These are phyloP conservation scores for Solanum hybrid DNA, from an alignment of 305 asterid genomes.

Conservation along the genomic window DNA sequence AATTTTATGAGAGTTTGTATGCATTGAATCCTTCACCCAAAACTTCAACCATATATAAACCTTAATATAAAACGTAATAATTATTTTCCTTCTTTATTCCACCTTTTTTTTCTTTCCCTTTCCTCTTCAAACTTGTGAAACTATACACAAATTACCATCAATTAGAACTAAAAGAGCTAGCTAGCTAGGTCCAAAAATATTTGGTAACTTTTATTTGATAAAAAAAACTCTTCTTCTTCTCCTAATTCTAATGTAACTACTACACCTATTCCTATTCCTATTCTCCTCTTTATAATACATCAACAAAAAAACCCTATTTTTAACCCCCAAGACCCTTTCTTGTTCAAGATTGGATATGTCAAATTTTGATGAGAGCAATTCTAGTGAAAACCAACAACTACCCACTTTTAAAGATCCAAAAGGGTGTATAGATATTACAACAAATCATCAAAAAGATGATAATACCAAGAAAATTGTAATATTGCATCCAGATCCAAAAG, in stretches of 20 bases:
- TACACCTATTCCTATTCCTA: background rate
- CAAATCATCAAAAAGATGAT: background rate
- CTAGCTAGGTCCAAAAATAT: background rate
- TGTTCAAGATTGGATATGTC: background rate
- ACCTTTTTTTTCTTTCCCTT: slow-evolving; percentile 4
- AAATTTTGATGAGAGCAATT: background rate
- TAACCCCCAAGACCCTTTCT: background rate
- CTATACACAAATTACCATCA: background rate
- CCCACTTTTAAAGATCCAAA: background rate
- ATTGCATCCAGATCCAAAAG: background rate
- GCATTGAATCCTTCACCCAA: slow-evolving; percentile 58
- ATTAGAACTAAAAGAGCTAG: background rate
- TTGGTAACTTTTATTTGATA: background rate
- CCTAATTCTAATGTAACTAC: background rate
- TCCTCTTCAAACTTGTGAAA: slow-evolving; percentile 14
- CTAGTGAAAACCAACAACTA: background rate
- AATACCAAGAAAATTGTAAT: background rate
- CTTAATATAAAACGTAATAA: background rate
- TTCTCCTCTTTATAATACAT: background rate
- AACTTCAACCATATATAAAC: slow-evolving; percentile 10
- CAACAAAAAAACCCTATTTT: background rate
- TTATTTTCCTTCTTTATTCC: background rate
- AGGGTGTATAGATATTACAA: background rate
- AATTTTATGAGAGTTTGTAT: slow-evolving; percentile 33
- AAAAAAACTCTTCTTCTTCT: background rate